phyloP scores from a whole-genome alignment of 805 yeast species.

The Scheffersomyces stipitis region DNA sequence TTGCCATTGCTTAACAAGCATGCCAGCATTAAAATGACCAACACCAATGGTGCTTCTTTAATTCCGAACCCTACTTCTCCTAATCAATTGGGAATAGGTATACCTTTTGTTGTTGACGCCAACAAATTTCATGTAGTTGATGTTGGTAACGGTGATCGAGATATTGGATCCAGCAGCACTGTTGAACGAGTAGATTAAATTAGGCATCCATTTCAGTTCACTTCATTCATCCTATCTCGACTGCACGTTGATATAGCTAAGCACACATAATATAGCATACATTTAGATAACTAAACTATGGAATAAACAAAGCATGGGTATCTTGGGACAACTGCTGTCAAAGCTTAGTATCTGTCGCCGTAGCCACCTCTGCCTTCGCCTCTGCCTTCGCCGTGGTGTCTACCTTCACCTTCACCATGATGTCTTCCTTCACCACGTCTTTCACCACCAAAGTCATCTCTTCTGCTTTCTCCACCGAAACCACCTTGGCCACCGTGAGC shows the following conservation, averaged over 20 bases:
- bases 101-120: conserved; percentile 16
- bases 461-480: conserved; percentile 9
- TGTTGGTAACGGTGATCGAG: conserved; percentile 12
- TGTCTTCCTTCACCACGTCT: conserved; percentile 6
- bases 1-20: conserved; percentile 34
- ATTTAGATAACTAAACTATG: no score
- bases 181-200: conserved; percentile 24
- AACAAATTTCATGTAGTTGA: conserved; percentile 10
- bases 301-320: no score
- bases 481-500: conserved; percentile 12
- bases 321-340: no score
- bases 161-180: conserved; percentile 22
- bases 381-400: conserved; percentile 7
- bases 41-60: conserved; percentile 1
- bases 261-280: no score
- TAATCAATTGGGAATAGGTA: conserved; percentile 8
- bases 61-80: conserved; percentile 6
- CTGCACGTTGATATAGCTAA: no score
- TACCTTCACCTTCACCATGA: conserved; percentile 12
- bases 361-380: conserved; percentile 8
- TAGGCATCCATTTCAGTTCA: not conserved
- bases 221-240: no score
- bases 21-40: conserved; percentile 25
- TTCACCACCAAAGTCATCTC: conserved; percentile 1
- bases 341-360: conserved; percentile 2